Base-by-base conservation (phyloP, 2,329 filamentous ascomycete genomes). In the Lasiodiplodia theobromae region DNA sequence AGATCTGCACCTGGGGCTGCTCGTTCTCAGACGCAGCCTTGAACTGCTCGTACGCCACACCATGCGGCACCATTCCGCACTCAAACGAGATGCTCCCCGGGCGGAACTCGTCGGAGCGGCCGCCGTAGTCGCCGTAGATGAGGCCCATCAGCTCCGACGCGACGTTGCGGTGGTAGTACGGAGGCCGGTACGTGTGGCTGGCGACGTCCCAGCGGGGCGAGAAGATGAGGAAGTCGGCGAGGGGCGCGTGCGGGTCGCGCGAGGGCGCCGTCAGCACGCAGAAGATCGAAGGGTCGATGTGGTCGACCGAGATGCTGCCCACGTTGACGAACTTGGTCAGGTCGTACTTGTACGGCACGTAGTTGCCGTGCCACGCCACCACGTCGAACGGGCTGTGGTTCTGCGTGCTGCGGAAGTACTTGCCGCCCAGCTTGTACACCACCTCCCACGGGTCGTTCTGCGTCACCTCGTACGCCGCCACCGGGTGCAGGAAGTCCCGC, bases 281-380 rank as follows among this genome's bases (percentile, higher is more conserved):
- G 80, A 91, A 94, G 77, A 94, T 93, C 71, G 86, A 89, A 0
- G 92, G 92, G 75, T 94, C 92, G 0, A 91, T 91, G 75, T 94
- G 92, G 77, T 94, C 92, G 75, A 88, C 92, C 8, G 88, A 91
- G 71, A 92, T 88, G 67, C 85, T 88, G 23, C 91, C 92, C 54
- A 94, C 89, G 53, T 88, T 88, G 80, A 90, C 91, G 84, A 93
- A 94, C 38, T 91, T 88, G 31, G 89, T 90, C 0, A 94, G 85
- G 74, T 94, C 92, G 81, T 94, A 94, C 80, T 94, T 94, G 85
- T 89, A 93, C 0, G 92, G 92, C 70, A 70, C 74, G 80, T 93
- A 94, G 71, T 88, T 91, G 54, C 92, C 92, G 75, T 94, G 91
- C 91, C 91, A 94, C 3, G 89, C 91, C 3, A 93, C 91, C 0